Conservation (phyloP, 2,329 filamentous ascomycete genomes). For the Stylonectria norvegica region DNA sequence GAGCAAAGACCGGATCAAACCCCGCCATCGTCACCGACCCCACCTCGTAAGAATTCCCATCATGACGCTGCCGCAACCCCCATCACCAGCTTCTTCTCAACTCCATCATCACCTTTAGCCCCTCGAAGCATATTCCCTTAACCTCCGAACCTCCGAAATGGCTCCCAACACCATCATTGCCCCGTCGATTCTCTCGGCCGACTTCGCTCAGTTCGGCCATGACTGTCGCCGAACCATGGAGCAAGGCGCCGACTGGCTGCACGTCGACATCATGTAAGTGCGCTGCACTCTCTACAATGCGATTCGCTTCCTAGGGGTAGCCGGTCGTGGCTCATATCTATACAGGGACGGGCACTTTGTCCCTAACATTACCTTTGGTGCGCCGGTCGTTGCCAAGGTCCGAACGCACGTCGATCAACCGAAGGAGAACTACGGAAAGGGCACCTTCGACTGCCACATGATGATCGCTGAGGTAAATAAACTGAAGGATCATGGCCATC, state of each 20-base stretch:
- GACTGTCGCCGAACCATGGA: slow-evolving; percentile 84
- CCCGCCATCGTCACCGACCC: slow-evolving; percentile 26
- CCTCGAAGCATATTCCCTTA: slow-evolving; percentile 2
- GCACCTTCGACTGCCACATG: slow-evolving; percentile 99
- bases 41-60: slow-evolving; percentile 13
- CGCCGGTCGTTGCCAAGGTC: slow-evolving; percentile 93
- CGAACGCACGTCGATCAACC: slow-evolving; percentile 79
- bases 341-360: slow-evolving; percentile 96
- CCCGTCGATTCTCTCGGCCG: slow-evolving; percentile 94
- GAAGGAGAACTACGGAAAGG: slow-evolving; percentile 65
- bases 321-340: slow-evolving; percentile 5
- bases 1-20: slow-evolving; percentile 8
- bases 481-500: slow-evolving; percentile 10
- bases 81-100: slow-evolving; percentile 12
- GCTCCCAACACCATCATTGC: slow-evolving; percentile 90
- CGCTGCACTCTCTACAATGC: slow-evolving; percentile 1
- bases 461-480: slow-evolving; percentile 88
- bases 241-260: slow-evolving; percentile 86
- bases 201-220: slow-evolving; percentile 84
- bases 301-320: slow-evolving; percentile 1
- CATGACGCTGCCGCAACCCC: slow-evolving; percentile 7
- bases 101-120: slow-evolving; percentile 15
- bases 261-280: slow-evolving; percentile 81
- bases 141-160: slow-evolving; percentile 51
- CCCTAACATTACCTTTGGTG: slow-evolving; percentile 95